These are phyloP conservation scores for Melaleuca quinquenervia DNA, from an alignment of 345 rosid species.

Conservation along the genomic window DNA sequence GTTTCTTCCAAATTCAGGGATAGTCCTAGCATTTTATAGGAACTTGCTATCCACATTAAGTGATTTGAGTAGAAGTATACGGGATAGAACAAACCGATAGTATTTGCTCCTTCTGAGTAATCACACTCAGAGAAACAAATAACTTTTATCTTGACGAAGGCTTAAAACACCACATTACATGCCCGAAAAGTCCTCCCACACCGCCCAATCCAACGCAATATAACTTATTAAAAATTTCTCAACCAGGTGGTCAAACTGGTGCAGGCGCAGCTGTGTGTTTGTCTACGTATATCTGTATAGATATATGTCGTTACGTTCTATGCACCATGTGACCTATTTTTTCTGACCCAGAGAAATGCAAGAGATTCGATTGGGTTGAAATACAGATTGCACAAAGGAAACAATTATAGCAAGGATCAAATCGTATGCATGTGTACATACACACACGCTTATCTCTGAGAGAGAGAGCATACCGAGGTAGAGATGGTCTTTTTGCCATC, in stretches of 20 bases:
- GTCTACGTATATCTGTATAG: not conserved
- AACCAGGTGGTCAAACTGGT: not conserved
- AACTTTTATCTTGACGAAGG: not conserved
- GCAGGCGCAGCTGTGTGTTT: not conserved
- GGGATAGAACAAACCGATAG: not conserved
- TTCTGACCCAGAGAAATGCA: not conserved
- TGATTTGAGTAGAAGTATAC: not conserved
- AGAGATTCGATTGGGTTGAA: not conserved
- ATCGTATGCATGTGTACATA: not conserved
- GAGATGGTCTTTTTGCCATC: conserved; percentile 72
- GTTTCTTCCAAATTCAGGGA: not conserved
- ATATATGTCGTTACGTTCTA: not conserved
- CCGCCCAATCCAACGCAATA: not conserved
- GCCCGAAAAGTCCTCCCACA: not conserved
- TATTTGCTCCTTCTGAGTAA: not conserved
- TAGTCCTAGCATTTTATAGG: not conserved
- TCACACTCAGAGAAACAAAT: not conserved
- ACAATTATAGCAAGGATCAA: not conserved
- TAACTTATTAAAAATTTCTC: not conserved
- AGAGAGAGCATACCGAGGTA: conserved; percentile 47
- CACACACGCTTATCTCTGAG: not conserved
- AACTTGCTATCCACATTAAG: not conserved
- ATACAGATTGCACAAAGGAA: not conserved
- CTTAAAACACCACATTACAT: not conserved
- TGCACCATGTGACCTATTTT: not conserved